Conservation (phyloP, 2,329 filamentous ascomycete genomes). For the Claviceps monticola region DNA sequence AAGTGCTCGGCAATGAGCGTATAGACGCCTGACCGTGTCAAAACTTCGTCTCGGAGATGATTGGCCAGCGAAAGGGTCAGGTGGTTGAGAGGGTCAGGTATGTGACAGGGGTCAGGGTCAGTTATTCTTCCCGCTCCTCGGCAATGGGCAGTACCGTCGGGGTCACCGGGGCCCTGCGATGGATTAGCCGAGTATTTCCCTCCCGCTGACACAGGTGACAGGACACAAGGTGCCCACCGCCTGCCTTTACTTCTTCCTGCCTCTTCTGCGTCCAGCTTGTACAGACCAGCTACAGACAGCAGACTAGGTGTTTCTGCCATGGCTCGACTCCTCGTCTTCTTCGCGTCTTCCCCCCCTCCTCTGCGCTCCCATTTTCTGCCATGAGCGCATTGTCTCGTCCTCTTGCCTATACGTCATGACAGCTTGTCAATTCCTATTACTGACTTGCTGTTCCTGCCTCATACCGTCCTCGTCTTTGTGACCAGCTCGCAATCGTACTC, state of each 20-base stretch:
- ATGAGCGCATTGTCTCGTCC: conserved; percentile 5
- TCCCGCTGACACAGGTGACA: not conserved
- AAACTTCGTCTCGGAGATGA: too few species aligned
- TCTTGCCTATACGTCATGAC: conserved; percentile 9
- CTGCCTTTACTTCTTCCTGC: not conserved
- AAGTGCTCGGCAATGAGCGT: too few species aligned
- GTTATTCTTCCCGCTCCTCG: too few species aligned
- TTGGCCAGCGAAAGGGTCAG: too few species aligned
- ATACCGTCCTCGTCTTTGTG: conserved; percentile 4
- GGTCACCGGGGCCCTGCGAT: not conserved
- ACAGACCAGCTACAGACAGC: not conserved
- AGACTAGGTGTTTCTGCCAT: conserved; percentile 2
- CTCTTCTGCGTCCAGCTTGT: not conserved
- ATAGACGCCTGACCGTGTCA: too few species aligned
- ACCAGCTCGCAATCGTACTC: conserved; percentile 7
- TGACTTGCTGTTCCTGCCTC: conserved; percentile 4
- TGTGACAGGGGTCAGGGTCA: too few species aligned
- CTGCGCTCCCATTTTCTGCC: conserved; percentile 2
- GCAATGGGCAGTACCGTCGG: not conserved
- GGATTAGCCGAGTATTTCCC: conserved; percentile 6
- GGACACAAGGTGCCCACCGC: too few species aligned
- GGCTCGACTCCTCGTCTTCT: not conserved
- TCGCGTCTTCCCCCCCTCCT: conserved; percentile 4
- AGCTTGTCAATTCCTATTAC: conserved; percentile 3
- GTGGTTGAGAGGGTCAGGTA: too few species aligned